Conservation (phyloP, 2,329 filamentous ascomycete genomes). For the Huntiella decipiens region DNA sequence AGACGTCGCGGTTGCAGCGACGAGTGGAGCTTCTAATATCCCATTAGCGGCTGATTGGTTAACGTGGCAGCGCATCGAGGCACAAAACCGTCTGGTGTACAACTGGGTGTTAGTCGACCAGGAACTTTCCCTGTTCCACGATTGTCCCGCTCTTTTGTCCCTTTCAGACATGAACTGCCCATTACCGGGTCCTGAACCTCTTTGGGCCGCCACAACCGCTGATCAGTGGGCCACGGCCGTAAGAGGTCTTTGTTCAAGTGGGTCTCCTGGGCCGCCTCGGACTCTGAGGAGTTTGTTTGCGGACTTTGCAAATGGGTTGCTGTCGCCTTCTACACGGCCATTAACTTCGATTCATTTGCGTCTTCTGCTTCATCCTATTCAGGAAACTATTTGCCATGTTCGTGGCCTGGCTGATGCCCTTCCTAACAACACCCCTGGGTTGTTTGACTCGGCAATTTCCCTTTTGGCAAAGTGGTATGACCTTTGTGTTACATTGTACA, state of each 20-base stretch:
- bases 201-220: conserved; percentile 43
- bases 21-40: conserved; percentile 10
- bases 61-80: conserved; percentile 46
- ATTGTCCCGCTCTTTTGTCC: conserved; percentile 41
- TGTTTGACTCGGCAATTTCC: conserved; percentile 41
- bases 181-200: conserved; percentile 39
- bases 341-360: conserved; percentile 39
- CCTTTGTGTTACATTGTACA: conserved; percentile 36
- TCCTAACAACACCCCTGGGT: conserved; percentile 33
- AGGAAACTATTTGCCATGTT: conserved; percentile 44
- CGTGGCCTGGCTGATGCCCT: conserved; percentile 29
- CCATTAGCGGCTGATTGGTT: conserved; percentile 37
- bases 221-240: conserved; percentile 40
- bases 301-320: conserved; percentile 46
- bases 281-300: conserved; percentile 49
- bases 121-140: conserved; percentile 48
- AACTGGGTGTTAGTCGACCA: conserved; percentile 60
- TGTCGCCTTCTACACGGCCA: conserved; percentile 26
- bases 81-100: conserved; percentile 48
- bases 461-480: conserved; percentile 49
- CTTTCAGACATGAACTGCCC: conserved; percentile 46
- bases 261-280: conserved; percentile 22
- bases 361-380: conserved; percentile 49
- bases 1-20: background rate
- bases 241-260: conserved; percentile 34